These are phyloP conservation scores for Solanum lycopersicoides DNA, from an alignment of 257 asterid genomes.

Conservation along the genomic window DNA sequence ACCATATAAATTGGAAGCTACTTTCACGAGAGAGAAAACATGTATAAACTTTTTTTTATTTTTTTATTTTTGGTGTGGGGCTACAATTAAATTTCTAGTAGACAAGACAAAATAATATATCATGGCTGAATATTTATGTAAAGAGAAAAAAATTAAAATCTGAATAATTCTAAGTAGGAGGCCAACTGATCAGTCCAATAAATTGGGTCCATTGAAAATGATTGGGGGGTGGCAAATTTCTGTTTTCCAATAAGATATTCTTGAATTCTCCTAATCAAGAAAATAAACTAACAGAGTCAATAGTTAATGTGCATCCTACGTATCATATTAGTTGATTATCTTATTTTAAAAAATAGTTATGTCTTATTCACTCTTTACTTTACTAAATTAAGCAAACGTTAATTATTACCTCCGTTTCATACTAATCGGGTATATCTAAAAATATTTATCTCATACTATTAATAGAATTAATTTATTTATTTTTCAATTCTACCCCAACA, in stretches of 20 bases:
- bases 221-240: neutral
- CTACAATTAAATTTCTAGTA: neutral
- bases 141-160: neutral
- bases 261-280: neutral
- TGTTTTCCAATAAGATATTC: neutral
- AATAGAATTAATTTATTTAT: too few species aligned
- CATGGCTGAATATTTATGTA: slow-evolving; percentile 2
- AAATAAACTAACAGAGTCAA: slow-evolving; percentile 4
- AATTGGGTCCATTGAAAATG: slow-evolving; percentile 10
- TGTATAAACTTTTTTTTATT: neutral
- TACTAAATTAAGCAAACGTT: too few species aligned
- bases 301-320: neutral
- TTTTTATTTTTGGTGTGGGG: neutral
- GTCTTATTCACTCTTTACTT: fast-evolving
- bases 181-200: slow-evolving; percentile 5
- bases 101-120: neutral
- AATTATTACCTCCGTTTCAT: too few species aligned
- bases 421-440: too few species aligned
- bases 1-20: neutral
- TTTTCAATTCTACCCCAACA: too few species aligned
- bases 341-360: fast-evolving
- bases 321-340: too few species aligned
- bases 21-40: slow-evolving; percentile 1
- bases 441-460: too few species aligned
- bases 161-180: neutral